phyloP scores from a whole-genome alignment of 108 stramenopile species.

The Cyclotella choctawhatcheeana region DNA sequence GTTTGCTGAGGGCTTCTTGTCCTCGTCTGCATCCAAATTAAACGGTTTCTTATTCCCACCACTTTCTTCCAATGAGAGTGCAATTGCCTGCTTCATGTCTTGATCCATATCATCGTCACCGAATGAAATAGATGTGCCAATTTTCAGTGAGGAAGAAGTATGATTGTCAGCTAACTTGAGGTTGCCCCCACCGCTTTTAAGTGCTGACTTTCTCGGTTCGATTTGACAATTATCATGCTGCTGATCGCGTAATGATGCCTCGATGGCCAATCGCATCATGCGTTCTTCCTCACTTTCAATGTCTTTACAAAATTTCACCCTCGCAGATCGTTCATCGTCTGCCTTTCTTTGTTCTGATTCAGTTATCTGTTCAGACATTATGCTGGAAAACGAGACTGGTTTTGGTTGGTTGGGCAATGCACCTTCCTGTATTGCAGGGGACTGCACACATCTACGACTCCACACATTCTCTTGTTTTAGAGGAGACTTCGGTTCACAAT shows the following conservation, averaged over 20 bases:
- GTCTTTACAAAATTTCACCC: neutral
- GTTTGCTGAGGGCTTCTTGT: conserved; percentile 7
- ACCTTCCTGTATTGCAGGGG: neutral
- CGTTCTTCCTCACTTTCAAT: neutral
- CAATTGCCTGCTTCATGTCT: conserved; percentile 46
- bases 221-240: neutral
- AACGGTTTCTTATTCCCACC: neutral
- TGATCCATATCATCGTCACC: conserved; percentile 43
- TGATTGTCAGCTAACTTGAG: conserved; percentile 11
- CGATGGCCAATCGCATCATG: neutral
- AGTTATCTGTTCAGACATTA: neutral
- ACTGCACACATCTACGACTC: neutral
- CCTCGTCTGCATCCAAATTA: neutral
- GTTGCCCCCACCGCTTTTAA: neutral
- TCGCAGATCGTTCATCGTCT: neutral
- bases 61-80: conserved; percentile 34
- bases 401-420: neutral
- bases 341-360: neutral
- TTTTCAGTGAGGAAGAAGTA: neutral
- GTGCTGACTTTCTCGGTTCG: neutral
- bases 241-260: conserved; percentile 2
- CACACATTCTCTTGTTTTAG: neutral
- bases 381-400: neutral
- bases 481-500: too few relatives aligned
- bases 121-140: neutral